Percentiles rank a stretch among this genome's conserved stretches.
These are phyloP conservation scores for Bremia lactucae DNA, from an alignment of 352 stramenopile genomes.

Conservation along the genomic window DNA sequence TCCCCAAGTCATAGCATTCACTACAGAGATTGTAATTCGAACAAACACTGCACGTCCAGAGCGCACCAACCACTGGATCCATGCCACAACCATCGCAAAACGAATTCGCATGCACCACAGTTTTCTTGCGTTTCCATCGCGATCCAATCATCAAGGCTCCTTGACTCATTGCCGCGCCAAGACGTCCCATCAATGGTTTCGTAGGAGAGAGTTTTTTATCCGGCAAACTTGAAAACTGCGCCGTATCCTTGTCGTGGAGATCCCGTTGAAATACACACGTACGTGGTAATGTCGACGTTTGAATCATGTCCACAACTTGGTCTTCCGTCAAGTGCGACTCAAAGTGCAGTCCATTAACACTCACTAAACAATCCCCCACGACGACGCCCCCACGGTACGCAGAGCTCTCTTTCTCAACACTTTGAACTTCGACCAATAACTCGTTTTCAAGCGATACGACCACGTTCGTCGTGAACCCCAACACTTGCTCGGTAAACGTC, in stretches of 20 bases:
- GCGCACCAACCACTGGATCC: conserved; percentile 45
- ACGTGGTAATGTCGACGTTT: conserved; percentile 31
- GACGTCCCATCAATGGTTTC: conserved; percentile 34
- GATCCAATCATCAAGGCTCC: conserved; percentile 50
- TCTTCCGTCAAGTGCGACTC: conserved; percentile 51
- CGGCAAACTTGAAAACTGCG: conserved; percentile 24
- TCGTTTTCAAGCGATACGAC: conserved; percentile 42
- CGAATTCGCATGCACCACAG: conserved; percentile 44
- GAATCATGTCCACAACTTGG: conserved; percentile 53
- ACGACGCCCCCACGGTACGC: conserved; percentile 44
- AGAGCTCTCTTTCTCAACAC: conserved; percentile 43
- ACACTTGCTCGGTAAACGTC: conserved; percentile 44
- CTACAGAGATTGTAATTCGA: conserved; percentile 59
- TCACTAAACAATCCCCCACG: conserved; percentile 44
- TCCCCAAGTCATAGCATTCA: conserved; percentile 61
- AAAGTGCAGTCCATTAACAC: conserved; percentile 50
- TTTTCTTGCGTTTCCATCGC: conserved; percentile 60
- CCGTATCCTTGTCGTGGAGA: conserved; percentile 22
- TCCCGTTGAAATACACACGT: conserved; percentile 50
- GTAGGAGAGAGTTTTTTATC: conserved; percentile 29
- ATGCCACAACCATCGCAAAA: conserved; percentile 69
- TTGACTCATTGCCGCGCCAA: conserved; percentile 56
- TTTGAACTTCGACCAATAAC: conserved; percentile 38
- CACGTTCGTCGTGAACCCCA: conserved; percentile 48
- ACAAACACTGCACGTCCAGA: conserved; percentile 69